phyloP scores from a whole-genome alignment of 306 rosid genomes.

The Fragaria nilgerrensis region DNA sequence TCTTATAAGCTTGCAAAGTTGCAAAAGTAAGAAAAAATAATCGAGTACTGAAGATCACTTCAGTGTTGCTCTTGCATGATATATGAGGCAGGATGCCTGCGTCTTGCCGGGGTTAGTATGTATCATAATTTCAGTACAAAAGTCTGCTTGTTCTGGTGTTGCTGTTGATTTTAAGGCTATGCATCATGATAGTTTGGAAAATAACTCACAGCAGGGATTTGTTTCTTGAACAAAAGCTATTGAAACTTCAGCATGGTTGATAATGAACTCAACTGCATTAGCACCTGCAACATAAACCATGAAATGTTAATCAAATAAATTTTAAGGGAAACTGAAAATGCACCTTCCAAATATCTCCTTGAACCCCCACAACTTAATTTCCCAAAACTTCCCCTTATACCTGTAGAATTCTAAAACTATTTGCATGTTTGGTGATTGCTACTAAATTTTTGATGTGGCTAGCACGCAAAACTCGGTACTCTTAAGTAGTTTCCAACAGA shows the following conservation, averaged over 20 bases:
- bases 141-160: too few relatives aligned
- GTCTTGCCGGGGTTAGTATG: too few relatives aligned
- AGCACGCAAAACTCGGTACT: neutral
- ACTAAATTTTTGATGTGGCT: neutral
- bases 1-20: too few relatives aligned
- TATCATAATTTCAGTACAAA: too few relatives aligned
- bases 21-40: too few relatives aligned
- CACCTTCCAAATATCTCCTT: neutral
- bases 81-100: too few relatives aligned
- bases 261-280: constrained; percentile 88
- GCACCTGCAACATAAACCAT: constrained; percentile 58
- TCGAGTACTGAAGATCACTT: too few relatives aligned
- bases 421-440: neutral
- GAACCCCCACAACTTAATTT: neutral
- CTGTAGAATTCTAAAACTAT: neutral
- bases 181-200: constrained; percentile 13
- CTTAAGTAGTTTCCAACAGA: neutral
- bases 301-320: constrained; percentile 6
- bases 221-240: constrained; percentile 84
- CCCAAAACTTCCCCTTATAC: neutral
- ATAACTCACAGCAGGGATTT: constrained; percentile 78
- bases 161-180: too few relatives aligned
- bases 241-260: constrained; percentile 85
- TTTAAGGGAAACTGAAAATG: neutral
- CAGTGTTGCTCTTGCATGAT: too few relatives aligned